Evolutionary conservation across 768 basidiomycete species (phyloP).

Genomic region (Phanerochaete sordida): DNA sequence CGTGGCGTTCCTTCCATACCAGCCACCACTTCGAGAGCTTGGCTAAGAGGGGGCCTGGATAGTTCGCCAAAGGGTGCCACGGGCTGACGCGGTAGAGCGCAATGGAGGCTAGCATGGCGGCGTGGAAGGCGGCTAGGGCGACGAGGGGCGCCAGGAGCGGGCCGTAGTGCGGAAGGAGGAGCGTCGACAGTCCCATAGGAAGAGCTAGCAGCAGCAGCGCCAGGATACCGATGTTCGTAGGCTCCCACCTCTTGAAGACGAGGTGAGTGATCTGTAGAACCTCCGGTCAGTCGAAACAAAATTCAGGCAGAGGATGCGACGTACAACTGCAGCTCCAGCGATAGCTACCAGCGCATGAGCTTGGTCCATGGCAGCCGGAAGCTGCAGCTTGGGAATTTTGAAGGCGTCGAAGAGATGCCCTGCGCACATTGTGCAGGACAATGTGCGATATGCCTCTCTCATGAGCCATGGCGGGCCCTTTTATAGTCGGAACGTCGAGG

Average conservation of each 20-base stretch:
- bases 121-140: neutral
- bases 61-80: slow-evolving; percentile 23
- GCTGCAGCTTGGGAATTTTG: too few species aligned
- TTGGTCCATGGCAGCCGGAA: too few species aligned
- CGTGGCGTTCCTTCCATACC: slow-evolving; percentile 2
- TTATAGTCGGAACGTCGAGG: too few species aligned
- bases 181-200: neutral
- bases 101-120: slow-evolving; percentile 13
- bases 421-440: too few species aligned
- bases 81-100: slow-evolving; percentile 15
- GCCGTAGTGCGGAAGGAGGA: neutral
- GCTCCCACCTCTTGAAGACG: neutral
- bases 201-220: neutral
- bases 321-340: neutral
- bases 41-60: slow-evolving; percentile 16
- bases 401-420: too few species aligned
- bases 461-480: too few species aligned
- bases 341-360: neutral
- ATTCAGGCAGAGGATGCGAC: neutral
- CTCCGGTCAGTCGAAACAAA: too few species aligned
- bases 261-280: neutral
- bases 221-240: neutral
- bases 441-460: too few species aligned
- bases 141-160: neutral
- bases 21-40: slow-evolving; percentile 19